Evolutionary conservation across 2,329 filamentous ascomycete species (phyloP), one percentile per base, ranked within the genome.

Genomic region (Cadophora gregata): DNA sequence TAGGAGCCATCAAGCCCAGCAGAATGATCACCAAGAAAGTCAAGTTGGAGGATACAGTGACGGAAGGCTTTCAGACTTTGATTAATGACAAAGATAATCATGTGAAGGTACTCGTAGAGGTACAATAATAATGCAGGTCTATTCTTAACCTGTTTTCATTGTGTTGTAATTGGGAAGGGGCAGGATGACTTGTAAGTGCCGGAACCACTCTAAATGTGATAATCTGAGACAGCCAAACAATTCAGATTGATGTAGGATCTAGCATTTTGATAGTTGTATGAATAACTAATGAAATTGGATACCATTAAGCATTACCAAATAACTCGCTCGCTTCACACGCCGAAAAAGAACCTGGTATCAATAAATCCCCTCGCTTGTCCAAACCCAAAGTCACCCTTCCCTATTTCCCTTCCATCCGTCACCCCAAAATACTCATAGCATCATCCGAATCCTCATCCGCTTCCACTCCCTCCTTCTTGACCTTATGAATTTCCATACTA

Each of bases 401-500:
- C 19, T 21, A 21, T 21, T 21, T 25, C 25, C 19, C 55, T 24
- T 24, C 1, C 16, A 47, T 12, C 4, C 19, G 33, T 36, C 50
- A 53, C 4, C 50, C 55, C 55, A 58, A 27, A 27, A 58, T 36
- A 21, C 31, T 38, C 55, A 58, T 27, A 31, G 31, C 55, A 38
- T 58, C 55, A 25, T 58, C 31, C 12, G 55, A 58, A 42, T 58
- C 55, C 2, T 58, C 55, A 25, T 19, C 33, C 16, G 25, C 29
- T 25, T 58, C 29, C 47, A 29, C 21, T 27, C 25, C 59, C 5
- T 16, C 25, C 36, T 29, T 47, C 21, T 27, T 59, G 21, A 25
- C 53, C 10, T 21, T 38, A 21, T 64, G 33, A 42, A 47, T 55
- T 61, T 68, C 66, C 36, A 36, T 42, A 64, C 66, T 69, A 19